Percentiles rank a stretch among this genome's conserved stretches.
Conservation (phyloP, 768 basidiomycete species). For the Suillus cothurnatus region DNA sequence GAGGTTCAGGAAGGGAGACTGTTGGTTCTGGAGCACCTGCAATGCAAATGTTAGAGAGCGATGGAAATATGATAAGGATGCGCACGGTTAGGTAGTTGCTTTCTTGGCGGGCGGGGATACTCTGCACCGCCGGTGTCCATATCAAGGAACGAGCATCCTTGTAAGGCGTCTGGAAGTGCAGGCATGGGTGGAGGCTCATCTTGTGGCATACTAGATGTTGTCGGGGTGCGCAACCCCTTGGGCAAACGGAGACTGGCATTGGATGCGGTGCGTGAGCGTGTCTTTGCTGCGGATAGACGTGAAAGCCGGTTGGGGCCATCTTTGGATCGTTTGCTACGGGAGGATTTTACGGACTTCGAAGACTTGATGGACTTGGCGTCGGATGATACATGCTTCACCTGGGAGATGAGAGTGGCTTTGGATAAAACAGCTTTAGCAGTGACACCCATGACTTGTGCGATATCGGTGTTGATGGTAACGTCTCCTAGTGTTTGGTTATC, state of each 20-base stretch:
- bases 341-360: conserved; percentile 20
- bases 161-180: conserved; percentile 20
- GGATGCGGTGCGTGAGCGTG: conserved; percentile 62
- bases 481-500: conserved; percentile 29
- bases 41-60: background rate
- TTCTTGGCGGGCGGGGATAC: conserved; percentile 27
- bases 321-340: conserved; percentile 28
- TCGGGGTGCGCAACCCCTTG: conserved; percentile 30
- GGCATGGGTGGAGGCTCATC: conserved; percentile 33
- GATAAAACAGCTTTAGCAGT: conserved; percentile 41
- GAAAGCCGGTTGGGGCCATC: conserved; percentile 37
- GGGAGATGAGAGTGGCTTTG: conserved; percentile 35
- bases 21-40: conserved; percentile 21
- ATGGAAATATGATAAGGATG: background rate
- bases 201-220: conserved; percentile 39
- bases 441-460: conserved; percentile 38
- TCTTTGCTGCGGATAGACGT: conserved; percentile 64
- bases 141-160: conserved; percentile 35
- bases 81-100: conserved; percentile 20
- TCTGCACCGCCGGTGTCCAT: conserved; percentile 37
- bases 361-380: conserved; percentile 30
- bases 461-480: conserved; percentile 26
- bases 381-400: conserved; percentile 14
- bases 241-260: conserved; percentile 69
- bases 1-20: conserved; percentile 17